A percentile compares a stretch with the other conserved stretches of the same genome.
Conservation (phyloP, 2,329 filamentous ascomycete species). For the Verticillium alfalfae region DNA sequence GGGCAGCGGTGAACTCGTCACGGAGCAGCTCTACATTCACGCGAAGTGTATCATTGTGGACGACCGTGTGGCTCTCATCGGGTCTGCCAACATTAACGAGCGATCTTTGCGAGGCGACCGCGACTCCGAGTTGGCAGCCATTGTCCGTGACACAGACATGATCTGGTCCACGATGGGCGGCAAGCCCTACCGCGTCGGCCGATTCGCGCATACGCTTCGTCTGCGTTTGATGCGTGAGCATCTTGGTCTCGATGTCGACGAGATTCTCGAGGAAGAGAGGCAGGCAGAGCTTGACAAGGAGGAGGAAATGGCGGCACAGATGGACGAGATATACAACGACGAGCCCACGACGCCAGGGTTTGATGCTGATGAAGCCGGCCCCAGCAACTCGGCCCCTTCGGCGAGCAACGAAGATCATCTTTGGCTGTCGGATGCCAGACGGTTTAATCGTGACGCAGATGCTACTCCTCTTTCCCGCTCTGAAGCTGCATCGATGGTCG, state of each 20-base stretch:
- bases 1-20: slow-evolving; percentile 77
- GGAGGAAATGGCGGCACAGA: slow-evolving; percentile 49
- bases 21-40: slow-evolving; percentile 96
- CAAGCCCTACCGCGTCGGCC: slow-evolving; percentile 79
- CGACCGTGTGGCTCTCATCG: slow-evolving; percentile 87
- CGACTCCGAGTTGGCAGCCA: slow-evolving; percentile 86
- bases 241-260: slow-evolving; percentile 90
- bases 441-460: slow-evolving; percentile 72
- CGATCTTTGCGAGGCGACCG: slow-evolving; percentile 88
- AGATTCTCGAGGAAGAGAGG: slow-evolving; percentile 75
- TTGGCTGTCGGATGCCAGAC: slow-evolving; percentile 23
- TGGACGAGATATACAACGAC: slow-evolving; percentile 57
- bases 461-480: slow-evolving; percentile 23
- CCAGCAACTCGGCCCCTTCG: slow-evolving; percentile 3
- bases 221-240: slow-evolving; percentile 96
- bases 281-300: slow-evolving; percentile 59
- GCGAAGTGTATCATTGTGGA: slow-evolving; percentile 96
- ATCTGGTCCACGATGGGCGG: slow-evolving; percentile 89
- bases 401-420: not conserved
- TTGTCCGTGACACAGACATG: slow-evolving; percentile 91
- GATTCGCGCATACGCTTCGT: slow-evolving; percentile 88
- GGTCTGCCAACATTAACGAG: slow-evolving; percentile 98
- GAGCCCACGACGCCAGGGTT: slow-evolving; percentile 24
- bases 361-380: not conserved
- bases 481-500: slow-evolving; percentile 11